Evolutionary conservation across 805 yeast species (phyloP).

Genomic region (Diddensiella transvaalensis): DNA sequence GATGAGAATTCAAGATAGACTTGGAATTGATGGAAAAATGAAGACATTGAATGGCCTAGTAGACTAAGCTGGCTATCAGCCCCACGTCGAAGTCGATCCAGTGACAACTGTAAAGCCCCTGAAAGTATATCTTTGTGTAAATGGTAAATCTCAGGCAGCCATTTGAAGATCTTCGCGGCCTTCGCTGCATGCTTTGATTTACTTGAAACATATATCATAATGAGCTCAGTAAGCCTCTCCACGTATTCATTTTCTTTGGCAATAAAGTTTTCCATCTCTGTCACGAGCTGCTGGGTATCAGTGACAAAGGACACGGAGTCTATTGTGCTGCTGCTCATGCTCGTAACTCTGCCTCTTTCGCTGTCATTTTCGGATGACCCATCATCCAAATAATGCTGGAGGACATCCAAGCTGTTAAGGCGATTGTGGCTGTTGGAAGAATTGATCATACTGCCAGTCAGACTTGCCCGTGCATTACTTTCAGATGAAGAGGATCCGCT

Average conservation of each 20-base stretch:
- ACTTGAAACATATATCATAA: slow-evolving; percentile 14
- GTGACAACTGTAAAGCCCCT: slow-evolving; percentile 15
- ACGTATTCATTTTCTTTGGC: slow-evolving; percentile 5
- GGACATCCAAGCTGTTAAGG: slow-evolving; percentile 14
- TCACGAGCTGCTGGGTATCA: not conserved
- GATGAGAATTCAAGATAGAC: slow-evolving; percentile 22
- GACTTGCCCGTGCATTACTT: not conserved
- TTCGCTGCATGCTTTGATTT: slow-evolving; percentile 15
- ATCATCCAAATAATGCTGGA: slow-evolving; percentile 19
- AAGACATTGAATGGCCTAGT: slow-evolving; percentile 7
- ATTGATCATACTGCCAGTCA: not conserved
- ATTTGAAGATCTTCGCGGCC: slow-evolving; percentile 16
- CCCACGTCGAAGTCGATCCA: slow-evolving; percentile 12
- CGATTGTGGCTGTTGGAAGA: slow-evolving; percentile 8
- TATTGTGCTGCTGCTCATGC: not conserved
- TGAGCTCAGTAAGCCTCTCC: slow-evolving; percentile 14
- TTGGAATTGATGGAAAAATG: slow-evolving; percentile 8
- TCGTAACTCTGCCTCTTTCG: not conserved
- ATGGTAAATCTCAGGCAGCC: slow-evolving; percentile 23
- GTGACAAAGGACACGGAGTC: slow-evolving; percentile 1
- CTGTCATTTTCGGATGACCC: not conserved
- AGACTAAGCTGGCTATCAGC: slow-evolving; percentile 12
- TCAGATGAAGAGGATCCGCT: not conserved
- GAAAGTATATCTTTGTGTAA: slow-evolving; percentile 20
- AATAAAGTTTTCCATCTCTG: slow-evolving; percentile 2